phyloP scores from a whole-genome alignment of 73 alveolate genomes.

The Blepharisma stoltei region DNA sequence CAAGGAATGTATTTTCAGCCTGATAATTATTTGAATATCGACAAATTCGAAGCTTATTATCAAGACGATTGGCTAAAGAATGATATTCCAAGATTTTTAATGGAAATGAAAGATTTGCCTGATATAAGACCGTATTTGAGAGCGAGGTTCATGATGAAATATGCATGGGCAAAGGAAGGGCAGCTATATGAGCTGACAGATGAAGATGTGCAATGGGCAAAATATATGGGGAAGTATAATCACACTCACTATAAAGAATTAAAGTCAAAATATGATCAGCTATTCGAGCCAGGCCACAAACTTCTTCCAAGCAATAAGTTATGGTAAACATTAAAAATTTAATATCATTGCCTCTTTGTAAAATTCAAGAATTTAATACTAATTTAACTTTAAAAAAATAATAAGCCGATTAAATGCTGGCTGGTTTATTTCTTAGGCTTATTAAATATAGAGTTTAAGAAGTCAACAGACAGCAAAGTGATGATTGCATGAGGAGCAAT shows the following conservation, averaged over 20 bases:
- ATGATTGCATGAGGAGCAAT: slow-evolving; percentile 94
- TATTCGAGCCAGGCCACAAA: not conserved
- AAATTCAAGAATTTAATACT: no score
- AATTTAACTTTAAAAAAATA: no score
- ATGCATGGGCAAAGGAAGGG: slow-evolving; percentile 29
- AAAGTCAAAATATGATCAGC: slow-evolving; percentile 7
- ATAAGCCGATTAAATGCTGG: no score
- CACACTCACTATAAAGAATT: not conserved
- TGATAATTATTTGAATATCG: slow-evolving; percentile 19
- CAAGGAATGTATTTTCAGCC: slow-evolving; percentile 17
- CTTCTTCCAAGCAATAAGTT: not conserved
- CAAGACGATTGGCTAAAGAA: slow-evolving; percentile 7
- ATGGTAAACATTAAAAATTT: not conserved
- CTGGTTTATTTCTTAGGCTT: not conserved
- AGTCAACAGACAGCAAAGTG: slow-evolving; percentile 63
- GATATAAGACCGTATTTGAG: slow-evolving; percentile 26
- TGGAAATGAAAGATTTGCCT: slow-evolving; percentile 8
- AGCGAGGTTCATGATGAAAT: slow-evolving; percentile 12
- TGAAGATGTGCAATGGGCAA: not conserved
- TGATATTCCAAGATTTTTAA: not conserved
- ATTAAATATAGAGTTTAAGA: slow-evolving; percentile 46
- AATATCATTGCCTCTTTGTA: no score
- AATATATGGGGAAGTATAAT: not conserved
- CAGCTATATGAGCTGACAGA: not conserved
- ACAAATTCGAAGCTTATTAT: slow-evolving; percentile 10